phyloP scores from a whole-genome alignment of 805 yeast genomes.

The Lipomyces orientalis region DNA sequence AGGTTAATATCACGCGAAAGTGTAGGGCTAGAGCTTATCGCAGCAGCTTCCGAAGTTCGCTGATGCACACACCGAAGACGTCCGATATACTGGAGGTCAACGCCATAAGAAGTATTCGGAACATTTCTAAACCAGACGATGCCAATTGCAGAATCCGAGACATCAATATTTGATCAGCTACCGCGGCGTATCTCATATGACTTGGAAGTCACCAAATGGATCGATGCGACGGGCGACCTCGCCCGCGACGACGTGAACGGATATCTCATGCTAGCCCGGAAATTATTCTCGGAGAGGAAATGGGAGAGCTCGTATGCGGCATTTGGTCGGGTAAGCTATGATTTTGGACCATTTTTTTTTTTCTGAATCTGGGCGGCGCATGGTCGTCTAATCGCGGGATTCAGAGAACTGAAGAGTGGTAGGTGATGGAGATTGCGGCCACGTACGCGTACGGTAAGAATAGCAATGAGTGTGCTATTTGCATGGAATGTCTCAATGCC shows the following conservation, averaged over 20 bases:
- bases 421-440: slow-evolving; percentile 1
- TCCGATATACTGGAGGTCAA: too few species aligned
- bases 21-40: too few species aligned
- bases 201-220: slow-evolving; percentile 1
- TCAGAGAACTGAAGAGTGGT: neutral
- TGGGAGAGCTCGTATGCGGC: neutral
- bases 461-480: neutral
- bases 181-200: neutral
- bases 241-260: neutral
- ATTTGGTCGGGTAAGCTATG: neutral
- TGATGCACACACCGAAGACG: too few species aligned
- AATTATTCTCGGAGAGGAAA: neutral
- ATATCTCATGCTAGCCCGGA: neutral
- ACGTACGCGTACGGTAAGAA: neutral
- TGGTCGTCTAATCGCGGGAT: neutral
- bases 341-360: neutral
- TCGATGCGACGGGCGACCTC: neutral
- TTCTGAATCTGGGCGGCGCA: neutral
- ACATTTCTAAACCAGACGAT: neutral
- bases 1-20: too few species aligned
- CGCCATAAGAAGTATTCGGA: too few species aligned
- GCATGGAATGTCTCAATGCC: neutral
- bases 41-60: too few species aligned
- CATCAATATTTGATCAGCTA: neutral
- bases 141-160: neutral